Evolutionary conservation across 129 eudicot genomes (phyloP).

Genomic region (Artemisia argyi): DNA sequence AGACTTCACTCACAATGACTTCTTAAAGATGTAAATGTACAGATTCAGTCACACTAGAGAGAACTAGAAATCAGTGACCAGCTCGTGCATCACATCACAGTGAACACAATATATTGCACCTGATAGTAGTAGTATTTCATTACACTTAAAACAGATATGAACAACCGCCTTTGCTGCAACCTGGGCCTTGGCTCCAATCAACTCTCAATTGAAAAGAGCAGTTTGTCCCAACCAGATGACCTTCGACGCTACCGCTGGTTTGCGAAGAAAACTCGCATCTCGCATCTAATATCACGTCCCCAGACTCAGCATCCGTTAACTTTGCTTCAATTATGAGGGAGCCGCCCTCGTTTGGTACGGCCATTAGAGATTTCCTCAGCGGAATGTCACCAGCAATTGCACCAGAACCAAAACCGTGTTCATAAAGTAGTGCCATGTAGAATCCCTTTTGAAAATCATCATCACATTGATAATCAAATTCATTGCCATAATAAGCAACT

Average conservation of each 20-base stretch:
- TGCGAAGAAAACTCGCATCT: not conserved
- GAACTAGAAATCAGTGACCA: no score
- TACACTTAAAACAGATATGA: not conserved
- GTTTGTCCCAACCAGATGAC: not conserved
- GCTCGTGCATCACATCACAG: no score
- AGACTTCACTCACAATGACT: no score
- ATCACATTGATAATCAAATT: not conserved
- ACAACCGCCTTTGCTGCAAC: not conserved
- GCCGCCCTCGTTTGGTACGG: not conserved
- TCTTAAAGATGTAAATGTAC: no score
- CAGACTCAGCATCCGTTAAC: not conserved
- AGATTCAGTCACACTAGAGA: no score
- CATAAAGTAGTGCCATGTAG: not conserved
- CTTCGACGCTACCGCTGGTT: not conserved
- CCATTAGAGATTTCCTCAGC: not conserved
- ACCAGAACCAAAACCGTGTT: not conserved
- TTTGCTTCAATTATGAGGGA: not conserved
- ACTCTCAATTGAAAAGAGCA: not conserved
- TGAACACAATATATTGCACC: no score
- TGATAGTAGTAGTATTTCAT: no score
- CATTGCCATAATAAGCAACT: no score
- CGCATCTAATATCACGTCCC: not conserved
- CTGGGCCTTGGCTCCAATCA: not conserved
- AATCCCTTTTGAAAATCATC: not conserved
- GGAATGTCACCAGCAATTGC: not conserved